Evolutionary conservation across 2,329 filamentous ascomycete genomes (phyloP), one percentile per base, ranked within the genome.

Genomic region (Camillea tinctor): DNA sequence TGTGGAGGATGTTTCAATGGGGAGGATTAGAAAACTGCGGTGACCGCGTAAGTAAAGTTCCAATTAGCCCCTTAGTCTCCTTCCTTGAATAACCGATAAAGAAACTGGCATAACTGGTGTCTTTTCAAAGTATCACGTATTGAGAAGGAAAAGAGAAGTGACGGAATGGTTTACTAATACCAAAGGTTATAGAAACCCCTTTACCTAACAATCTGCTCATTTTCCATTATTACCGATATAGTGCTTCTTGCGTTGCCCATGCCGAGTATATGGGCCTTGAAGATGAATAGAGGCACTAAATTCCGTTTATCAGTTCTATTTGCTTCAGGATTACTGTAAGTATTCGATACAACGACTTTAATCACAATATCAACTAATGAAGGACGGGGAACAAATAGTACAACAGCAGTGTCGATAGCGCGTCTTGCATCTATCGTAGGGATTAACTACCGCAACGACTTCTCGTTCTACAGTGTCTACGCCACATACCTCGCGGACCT

Each of bases 21-120:
- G 58, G 60, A 20, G 65, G 65, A n/a, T 55, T 67, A 20, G 61
- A 67, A 24, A 62, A 44, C 15, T 67, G 65, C 58, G 65, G 65
- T 54, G 60, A 65, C 56, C 59, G 65, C 17, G 64, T 66, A 63
- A n/a, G 64, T 63, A 50, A 50, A 49, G 15, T 23, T 23, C 23
- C 15, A 15, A 17, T 17, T 4, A 17, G 5, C 13, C 44, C 21
- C 48, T 44, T 17, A 30, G 6, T 30, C 26, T 36, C 13, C 36
- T 26, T 24, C 3, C 22, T 22, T 21, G 7, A 13, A 17, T 15
- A 15, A 44, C 36, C 36, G 2, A 44, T 44, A 44, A 44, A 17
- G 5, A 44, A 15, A 44, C 7, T 7, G 26, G 7, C 26, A 30
- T 30, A 11, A 30, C 6, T 30, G 17, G 36, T 44, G 11, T n/a